Evolutionary conservation across 257 asterid genomes (phyloP), one percentile per base, ranked within the genome.

Genomic region (Voacanga thouarsii): DNA sequence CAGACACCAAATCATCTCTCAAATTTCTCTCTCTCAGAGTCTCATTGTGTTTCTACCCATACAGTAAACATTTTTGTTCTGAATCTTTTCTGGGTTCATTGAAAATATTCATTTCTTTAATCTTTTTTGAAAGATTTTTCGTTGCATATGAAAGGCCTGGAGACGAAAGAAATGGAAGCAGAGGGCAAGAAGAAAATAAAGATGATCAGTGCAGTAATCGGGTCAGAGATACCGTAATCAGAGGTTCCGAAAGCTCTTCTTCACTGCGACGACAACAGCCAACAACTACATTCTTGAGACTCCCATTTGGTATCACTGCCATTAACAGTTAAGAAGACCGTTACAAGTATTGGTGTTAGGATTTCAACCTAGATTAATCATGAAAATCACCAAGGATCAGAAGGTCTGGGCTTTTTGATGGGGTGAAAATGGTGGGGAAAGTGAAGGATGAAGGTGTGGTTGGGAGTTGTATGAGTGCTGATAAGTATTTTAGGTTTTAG

Each of bases 331-430:
- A 79, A 77, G 7, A 89, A 84, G 80, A 91, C 90, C 23, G 77
- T 79, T 53, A 92, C 92, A 18, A 79, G 92, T 68, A 88, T 86
- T 0, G 97, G 97, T 11, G 53, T 85, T 0, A 84, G 96, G 75
- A 81, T 93, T 76, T 85, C 90, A 10, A 57, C 81, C 50, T 89
- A 74, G 78, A 19, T 78, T 41, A 74, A 76, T 24, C 64, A 41
- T 74, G 80, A 71, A 67, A 78, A 68, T 30, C 67, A 57, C 10
- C 55, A 79, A 59, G 59, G 60, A 45, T 70, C 37, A 21, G 45
- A 67, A 30, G 78, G 23, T 18, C 30, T 51, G 76, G 24, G 16
- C 26, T 5, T 43, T 15, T 49, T 60, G 68, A 64, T 12, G 74
- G 60, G 56, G 76, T 69, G 63, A 65, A 74, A 81, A 30, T 59